These are phyloP conservation scores for Cryptococcus jaspeensis DNA, from an alignment of 1,284 basidiomycete species.

Conservation along the genomic window DNA sequence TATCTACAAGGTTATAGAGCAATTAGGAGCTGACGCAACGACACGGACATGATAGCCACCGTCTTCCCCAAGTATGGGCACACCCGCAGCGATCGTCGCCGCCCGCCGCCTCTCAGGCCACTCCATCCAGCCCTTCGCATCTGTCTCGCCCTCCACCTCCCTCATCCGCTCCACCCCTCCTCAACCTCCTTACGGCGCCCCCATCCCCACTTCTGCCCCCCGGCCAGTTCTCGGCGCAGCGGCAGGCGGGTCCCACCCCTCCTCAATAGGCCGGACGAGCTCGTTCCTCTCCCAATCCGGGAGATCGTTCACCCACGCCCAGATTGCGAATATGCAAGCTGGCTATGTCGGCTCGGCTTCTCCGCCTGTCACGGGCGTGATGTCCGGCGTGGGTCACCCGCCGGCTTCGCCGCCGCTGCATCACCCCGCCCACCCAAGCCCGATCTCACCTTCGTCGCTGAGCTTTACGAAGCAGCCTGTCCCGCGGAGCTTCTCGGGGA, in stretches of 20 bases:
- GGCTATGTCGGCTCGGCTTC: constrained; percentile 20
- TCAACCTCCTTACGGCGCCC: constrained; percentile 8
- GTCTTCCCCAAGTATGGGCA: constrained; percentile 22
- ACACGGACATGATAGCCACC: constrained; percentile 8
- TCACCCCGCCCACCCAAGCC: constrained; percentile 7
- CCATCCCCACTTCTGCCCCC: constrained; percentile 10
- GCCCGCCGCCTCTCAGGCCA: constrained; percentile 44
- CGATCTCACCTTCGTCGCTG: constrained; percentile 29
- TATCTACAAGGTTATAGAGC: too few relatives aligned
- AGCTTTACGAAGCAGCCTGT: constrained; percentile 44
- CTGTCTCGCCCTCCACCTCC: constrained; percentile 43
- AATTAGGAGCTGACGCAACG: background rate
- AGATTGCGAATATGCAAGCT: constrained; percentile 39
- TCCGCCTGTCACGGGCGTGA: constrained; percentile 25
- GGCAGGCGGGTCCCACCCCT: constrained; percentile 15
- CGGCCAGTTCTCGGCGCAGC: constrained; percentile 12
- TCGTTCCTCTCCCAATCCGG: constrained; percentile 50
- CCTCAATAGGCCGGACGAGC: constrained; percentile 40
- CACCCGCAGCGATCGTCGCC: constrained; percentile 29
- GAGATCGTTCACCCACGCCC: constrained; percentile 49
- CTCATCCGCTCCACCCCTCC: constrained; percentile 32
- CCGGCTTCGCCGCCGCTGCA: constrained; percentile 19
- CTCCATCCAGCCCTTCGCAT: constrained; percentile 44
- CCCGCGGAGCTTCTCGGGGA: constrained; percentile 25
- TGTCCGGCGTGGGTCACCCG: constrained; percentile 19